Evolutionary conservation across 1,284 basidiomycete genomes (phyloP).

Genomic region (Ustilago tritici): DNA sequence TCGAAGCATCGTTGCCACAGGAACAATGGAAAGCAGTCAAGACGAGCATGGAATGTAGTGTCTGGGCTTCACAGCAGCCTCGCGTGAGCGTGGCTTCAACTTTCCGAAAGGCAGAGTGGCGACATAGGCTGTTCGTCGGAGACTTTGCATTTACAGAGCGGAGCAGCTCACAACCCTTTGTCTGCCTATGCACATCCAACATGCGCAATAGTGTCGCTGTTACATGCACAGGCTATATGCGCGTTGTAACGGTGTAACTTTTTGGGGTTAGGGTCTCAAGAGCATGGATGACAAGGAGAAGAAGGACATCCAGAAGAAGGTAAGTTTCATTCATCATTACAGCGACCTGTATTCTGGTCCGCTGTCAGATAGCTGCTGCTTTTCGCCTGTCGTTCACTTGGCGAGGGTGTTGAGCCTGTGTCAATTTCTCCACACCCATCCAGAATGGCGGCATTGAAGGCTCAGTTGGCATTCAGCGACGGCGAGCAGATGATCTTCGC

Average conservation of each 20-base stretch:
- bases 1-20: neutral
- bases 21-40: neutral
- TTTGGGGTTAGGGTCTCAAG: constrained; percentile 73
- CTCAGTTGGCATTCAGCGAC: too few species aligned
- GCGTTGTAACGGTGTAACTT: too few species aligned
- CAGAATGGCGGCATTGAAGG: neutral
- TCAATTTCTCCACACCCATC: too few species aligned
- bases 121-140: neutral
- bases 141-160: neutral
- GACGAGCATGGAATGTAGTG: neutral
- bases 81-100: neutral
- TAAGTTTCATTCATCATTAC: constrained; percentile 60
- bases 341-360: too few species aligned
- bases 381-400: too few species aligned
- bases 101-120: neutral
- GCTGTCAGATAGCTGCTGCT: too few species aligned
- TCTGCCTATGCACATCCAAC: neutral
- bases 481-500: neutral
- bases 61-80: neutral
- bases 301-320: constrained; percentile 87
- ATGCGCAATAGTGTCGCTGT: neutral
- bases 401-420: too few species aligned
- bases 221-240: too few species aligned
- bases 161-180: neutral
- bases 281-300: constrained; percentile 80